Evolutionary conservation across 306 rosid species (phyloP).

Genomic region (Begonia fuchsioides): DNA sequence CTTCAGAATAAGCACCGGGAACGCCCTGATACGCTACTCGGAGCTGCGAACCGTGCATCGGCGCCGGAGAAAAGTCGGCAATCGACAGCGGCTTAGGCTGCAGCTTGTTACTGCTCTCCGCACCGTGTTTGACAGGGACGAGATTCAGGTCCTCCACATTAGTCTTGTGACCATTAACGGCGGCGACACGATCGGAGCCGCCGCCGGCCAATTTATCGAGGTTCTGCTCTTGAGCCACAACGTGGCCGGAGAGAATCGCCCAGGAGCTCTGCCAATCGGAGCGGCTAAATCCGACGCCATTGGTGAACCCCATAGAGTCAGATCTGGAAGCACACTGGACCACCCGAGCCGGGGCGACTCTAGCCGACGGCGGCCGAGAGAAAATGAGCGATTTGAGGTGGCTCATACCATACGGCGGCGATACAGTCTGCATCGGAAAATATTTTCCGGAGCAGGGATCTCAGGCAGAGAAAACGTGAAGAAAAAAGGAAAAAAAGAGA

Average conservation of each 20-base stretch:
- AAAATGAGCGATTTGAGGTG: slow-evolving; percentile 12
- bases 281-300: slow-evolving; percentile 39
- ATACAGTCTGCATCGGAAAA: slow-evolving; percentile 43
- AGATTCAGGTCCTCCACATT: slow-evolving; percentile 36
- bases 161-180: slow-evolving; percentile 62
- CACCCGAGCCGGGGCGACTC: slow-evolving; percentile 14
- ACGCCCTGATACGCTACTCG: slow-evolving; percentile 96
- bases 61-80: slow-evolving; percentile 82
- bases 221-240: slow-evolving; percentile 30
- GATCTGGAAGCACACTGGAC: slow-evolving; percentile 30
- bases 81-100: slow-evolving; percentile 52
- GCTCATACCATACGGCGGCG: slow-evolving; percentile 23
- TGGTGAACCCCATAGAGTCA: slow-evolving; percentile 27
- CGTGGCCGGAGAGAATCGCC: slow-evolving; percentile 73
- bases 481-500: not conserved
- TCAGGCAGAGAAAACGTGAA: not conserved
- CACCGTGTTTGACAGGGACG: slow-evolving; percentile 38
- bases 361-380: not conserved
- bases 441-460: not conserved
- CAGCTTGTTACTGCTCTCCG: slow-evolving; percentile 12
- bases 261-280: slow-evolving; percentile 91
- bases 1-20: slow-evolving; percentile 97
- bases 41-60: slow-evolving; percentile 83
- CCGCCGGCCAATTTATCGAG: slow-evolving; percentile 7
- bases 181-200: slow-evolving; percentile 18